Evolutionary conservation across 805 yeast genomes (phyloP).

Genomic region (Sugiyamaella boreocaroliniensis): DNA sequence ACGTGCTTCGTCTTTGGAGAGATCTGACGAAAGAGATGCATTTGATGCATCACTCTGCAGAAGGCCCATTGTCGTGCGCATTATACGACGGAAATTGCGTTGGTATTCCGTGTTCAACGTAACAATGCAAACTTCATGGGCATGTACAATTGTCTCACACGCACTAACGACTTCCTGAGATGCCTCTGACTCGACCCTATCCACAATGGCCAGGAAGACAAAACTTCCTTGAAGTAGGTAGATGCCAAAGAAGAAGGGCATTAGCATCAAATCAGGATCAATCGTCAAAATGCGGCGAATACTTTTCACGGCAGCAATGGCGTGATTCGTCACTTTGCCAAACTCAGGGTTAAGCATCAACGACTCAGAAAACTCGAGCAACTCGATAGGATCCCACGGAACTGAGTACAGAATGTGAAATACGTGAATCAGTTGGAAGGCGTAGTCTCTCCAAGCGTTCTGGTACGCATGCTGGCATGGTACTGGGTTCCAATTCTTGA

Average conservation of each 20-base stretch:
- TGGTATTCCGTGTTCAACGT: conserved; percentile 28
- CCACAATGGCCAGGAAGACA: conserved; percentile 23
- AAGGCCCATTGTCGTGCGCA: conserved; percentile 28
- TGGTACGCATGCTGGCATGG: conserved; percentile 22
- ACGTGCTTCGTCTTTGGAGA: conserved; percentile 17
- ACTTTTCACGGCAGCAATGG: conserved; percentile 25
- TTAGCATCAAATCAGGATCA: conserved; percentile 25
- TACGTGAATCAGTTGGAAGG: conserved; percentile 22
- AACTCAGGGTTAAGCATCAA: conserved; percentile 21
- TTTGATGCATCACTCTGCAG: conserved; percentile 13
- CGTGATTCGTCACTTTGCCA: conserved; percentile 21
- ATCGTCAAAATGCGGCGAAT: conserved; percentile 23
- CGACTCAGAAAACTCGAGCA: conserved; percentile 21
- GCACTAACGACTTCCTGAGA: conserved; percentile 25
- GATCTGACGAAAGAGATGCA: conserved; percentile 1
- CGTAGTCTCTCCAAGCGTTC: conserved; percentile 23
- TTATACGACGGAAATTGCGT: conserved; percentile 26
- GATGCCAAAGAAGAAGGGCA: conserved; percentile 30
- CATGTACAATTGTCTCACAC: conserved; percentile 27
- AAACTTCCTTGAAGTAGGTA: conserved; percentile 27
- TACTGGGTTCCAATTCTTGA: conserved; percentile 15
- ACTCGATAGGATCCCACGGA: conserved; percentile 28
- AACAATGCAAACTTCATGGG: conserved; percentile 29
- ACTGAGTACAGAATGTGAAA: conserved; percentile 24
- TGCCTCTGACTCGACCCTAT: conserved; percentile 20